Conservation (phyloP, 768 basidiomycete species). For the Lactarius vividus region DNA sequence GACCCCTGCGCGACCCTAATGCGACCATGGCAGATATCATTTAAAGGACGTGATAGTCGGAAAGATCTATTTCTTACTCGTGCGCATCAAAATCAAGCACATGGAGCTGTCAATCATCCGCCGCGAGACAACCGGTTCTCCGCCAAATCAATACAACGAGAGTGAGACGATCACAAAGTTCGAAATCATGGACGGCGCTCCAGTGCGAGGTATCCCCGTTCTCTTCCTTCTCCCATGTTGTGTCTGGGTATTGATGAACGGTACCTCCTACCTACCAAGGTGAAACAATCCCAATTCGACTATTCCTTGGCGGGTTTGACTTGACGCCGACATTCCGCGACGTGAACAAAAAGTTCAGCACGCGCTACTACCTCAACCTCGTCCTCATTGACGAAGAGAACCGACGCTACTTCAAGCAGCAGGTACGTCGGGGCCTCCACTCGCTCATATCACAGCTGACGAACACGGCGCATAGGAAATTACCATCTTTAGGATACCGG, state of each 20-base stretch:
- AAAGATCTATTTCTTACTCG: constrained; percentile 98
- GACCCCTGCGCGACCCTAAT: neutral
- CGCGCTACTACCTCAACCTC: constrained; percentile 94
- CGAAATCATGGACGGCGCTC: constrained; percentile 99
- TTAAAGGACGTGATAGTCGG: constrained; percentile 98
- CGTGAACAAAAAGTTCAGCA: constrained; percentile 99
- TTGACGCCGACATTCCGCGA: constrained; percentile 98
- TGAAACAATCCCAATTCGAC: constrained; percentile 95
- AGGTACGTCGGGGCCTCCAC: constrained; percentile 44
- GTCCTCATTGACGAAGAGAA: constrained; percentile 99
- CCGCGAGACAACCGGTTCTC: constrained; percentile 93
- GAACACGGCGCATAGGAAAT: constrained; percentile 55
- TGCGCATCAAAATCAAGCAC: constrained; percentile 99
- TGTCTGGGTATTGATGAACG: neutral
- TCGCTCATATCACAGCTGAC: neutral
- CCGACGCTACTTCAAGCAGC: constrained; percentile 95
- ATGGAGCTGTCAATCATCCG: constrained; percentile 99
- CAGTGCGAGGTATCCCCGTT: constrained; percentile 70
- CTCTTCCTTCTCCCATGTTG: neutral
- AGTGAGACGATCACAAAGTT: constrained; percentile 99
- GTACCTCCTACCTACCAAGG: constrained; percentile 45
- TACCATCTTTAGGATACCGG: constrained; percentile 87
- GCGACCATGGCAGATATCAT: constrained; percentile 68
- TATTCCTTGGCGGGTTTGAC: constrained; percentile 98
- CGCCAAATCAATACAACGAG: constrained; percentile 99